Evolutionary conservation across 768 basidiomycete species (phyloP).

Genomic region (Udeniomyces megalosporus): DNA sequence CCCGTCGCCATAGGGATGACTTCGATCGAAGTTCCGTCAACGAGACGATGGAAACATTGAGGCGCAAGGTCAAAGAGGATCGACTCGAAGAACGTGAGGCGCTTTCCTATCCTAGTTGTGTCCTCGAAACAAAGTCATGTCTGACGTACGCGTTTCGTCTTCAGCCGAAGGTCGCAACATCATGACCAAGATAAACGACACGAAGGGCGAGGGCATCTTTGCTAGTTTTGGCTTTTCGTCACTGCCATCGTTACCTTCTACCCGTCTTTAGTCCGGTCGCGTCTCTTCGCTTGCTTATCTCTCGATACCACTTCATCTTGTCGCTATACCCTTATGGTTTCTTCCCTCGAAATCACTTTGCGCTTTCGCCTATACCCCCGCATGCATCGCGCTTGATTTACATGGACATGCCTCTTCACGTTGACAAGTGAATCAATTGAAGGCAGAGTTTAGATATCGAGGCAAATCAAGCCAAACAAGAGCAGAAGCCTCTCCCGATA

Average conservation of each 20-base stretch:
- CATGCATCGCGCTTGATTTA: too few species aligned
- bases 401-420: too few species aligned
- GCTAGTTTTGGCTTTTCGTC: not conserved
- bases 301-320: too few species aligned
- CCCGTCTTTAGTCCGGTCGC: not conserved
- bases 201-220: not conserved
- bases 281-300: too few species aligned
- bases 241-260: not conserved
- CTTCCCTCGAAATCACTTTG: too few species aligned
- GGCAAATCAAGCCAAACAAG: slow-evolving; percentile 29
- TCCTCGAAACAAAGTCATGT: too few species aligned
- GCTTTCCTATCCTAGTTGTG: not conserved
- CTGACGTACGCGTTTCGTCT: too few species aligned
- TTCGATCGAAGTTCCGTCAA: slow-evolving; percentile 70
- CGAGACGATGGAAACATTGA: slow-evolving; percentile 87
- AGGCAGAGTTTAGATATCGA: too few species aligned
- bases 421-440: too few species aligned
- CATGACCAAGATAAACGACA: slow-evolving; percentile 58
- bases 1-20: slow-evolving; percentile 38
- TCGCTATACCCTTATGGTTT: too few species aligned
- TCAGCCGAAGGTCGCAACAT: slow-evolving; percentile 67
- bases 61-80: slow-evolving; percentile 83
- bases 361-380: too few species aligned
- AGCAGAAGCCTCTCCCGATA: slow-evolving; percentile 25
- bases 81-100: slow-evolving; percentile 1